Evolutionary conservation across 345 rosid genomes (phyloP).

Genomic region (Brassica nigra): DNA sequence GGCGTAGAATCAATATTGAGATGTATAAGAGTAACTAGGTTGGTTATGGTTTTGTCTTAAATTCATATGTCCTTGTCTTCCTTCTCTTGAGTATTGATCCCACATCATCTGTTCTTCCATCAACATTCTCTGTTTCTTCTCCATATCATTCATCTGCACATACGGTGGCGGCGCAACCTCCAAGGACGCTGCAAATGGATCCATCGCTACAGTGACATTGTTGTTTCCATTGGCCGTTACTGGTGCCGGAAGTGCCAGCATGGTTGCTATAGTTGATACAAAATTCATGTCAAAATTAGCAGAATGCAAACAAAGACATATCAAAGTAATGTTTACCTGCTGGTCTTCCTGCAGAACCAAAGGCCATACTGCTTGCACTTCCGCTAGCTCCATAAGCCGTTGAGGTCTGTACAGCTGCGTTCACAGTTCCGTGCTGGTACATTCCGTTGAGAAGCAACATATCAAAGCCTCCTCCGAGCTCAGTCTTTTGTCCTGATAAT

Average conservation of each 20-base stretch:
- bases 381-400: constrained; percentile 1
- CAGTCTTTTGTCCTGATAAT: not conserved
- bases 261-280: not conserved
- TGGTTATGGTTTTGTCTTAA: not conserved
- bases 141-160: constrained; percentile 1
- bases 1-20: not conserved
- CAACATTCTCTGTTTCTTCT: not conserved
- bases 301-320: not conserved
- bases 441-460: not conserved
- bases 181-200: not conserved
- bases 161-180: not conserved
- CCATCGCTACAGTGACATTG: not conserved
- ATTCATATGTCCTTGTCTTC: not conserved
- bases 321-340: not conserved
- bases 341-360: constrained; percentile 5
- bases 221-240: not conserved
- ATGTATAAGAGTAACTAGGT: not conserved
- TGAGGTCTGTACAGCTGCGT: not conserved
- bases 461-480: not conserved
- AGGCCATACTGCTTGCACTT: not conserved
- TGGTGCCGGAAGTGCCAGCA: not conserved
- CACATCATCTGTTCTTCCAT: constrained; percentile 1
- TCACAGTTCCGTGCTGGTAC: not conserved
- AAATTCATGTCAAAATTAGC: not conserved
- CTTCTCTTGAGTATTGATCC: not conserved